A percentile compares a stretch with the other conserved stretches of the same genome.
These are phyloP conservation scores for Escovopsis sp. DNA, from an alignment of 2,329 filamentous ascomycete species.

Conservation along the genomic window DNA sequence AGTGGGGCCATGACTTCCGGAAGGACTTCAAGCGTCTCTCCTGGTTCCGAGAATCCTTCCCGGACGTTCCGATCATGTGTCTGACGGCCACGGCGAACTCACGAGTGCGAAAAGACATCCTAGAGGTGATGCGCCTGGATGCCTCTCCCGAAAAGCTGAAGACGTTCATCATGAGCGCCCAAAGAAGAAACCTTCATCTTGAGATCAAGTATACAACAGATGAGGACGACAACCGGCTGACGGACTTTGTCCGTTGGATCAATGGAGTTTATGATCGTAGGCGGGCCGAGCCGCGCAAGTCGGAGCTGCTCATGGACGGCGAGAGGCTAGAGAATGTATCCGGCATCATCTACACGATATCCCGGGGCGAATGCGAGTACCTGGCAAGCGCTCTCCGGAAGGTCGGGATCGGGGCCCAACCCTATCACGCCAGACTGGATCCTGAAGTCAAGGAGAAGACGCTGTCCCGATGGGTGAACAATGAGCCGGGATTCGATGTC, in stretches of 20 bases:
- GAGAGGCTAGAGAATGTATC: conserved; percentile 49
- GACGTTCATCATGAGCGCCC: conserved; percentile 70
- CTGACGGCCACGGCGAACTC: conserved; percentile 82
- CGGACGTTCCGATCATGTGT: conserved; percentile 79
- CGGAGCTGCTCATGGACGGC: conserved; percentile 37
- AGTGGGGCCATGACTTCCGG: conserved; percentile 98
- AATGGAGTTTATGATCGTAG: conserved; percentile 56
- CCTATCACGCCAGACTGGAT: conserved; percentile 56
- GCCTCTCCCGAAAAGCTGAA: conserved; percentile 41
- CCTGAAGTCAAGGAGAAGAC: conserved; percentile 57
- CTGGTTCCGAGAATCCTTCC: conserved; percentile 72
- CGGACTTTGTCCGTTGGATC: conserved; percentile 65
- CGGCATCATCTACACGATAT: conserved; percentile 69
- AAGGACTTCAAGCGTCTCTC: conserved; percentile 74
- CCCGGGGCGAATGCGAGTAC: conserved; percentile 57
- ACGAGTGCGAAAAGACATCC: conserved; percentile 68
- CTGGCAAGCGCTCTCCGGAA: conserved; percentile 49
- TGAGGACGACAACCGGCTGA: conserved; percentile 54
- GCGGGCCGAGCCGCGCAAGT: conserved; percentile 38
- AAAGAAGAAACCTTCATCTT: conserved; percentile 74
- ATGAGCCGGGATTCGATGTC: conserved; percentile 66
- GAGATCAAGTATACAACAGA: conserved; percentile 75
- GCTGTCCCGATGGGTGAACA: conserved; percentile 55
- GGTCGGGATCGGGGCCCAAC: conserved; percentile 57
- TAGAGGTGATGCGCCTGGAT: conserved; percentile 57